Percentiles rank a stretch among this genome's conserved stretches.
These are phyloP conservation scores for Salicornia ramosissima DNA, from an alignment of 148 eudicot species.

Conservation along the genomic window DNA sequence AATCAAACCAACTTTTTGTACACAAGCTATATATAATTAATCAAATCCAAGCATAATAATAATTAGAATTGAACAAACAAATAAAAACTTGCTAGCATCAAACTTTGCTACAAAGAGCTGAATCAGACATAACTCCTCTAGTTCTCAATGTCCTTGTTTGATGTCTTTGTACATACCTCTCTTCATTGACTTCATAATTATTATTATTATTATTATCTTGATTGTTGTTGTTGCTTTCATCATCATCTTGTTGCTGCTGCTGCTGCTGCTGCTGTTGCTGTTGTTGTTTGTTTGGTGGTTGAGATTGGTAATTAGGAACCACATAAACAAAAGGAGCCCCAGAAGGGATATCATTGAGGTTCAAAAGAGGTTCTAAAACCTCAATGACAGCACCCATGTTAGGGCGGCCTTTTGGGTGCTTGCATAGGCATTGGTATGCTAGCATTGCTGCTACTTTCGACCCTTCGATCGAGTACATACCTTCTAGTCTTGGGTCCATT, in stretches of 20 bases:
- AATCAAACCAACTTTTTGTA: neutral
- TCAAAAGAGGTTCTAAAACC: conserved; percentile 39
- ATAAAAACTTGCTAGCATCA: neutral
- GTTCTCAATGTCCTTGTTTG: conserved; percentile 16
- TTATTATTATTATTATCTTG: neutral
- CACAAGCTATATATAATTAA: neutral
- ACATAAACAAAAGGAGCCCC: conserved; percentile 39
- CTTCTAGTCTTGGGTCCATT: conserved; percentile 68
- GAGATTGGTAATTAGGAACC: too few relatives aligned
- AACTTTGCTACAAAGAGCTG: conserved; percentile 22
- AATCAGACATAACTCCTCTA: conserved; percentile 29
- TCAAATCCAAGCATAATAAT: conserved; percentile 6
- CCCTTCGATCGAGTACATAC: conserved; percentile 51
- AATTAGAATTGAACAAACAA: conserved; percentile 8
- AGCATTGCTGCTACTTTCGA: conserved; percentile 52
- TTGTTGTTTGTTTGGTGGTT: too few relatives aligned
- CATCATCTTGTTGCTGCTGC: too few relatives aligned
- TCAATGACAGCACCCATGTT: conserved; percentile 47
- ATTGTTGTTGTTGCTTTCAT: neutral
- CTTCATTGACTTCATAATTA: neutral
- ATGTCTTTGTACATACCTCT: conserved; percentile 2
- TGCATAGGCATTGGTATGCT: conserved; percentile 60
- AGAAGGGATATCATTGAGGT: conserved; percentile 34
- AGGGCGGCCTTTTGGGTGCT: conserved; percentile 43
- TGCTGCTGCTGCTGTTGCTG: too few relatives aligned